These are phyloP conservation scores for Podospora sp. DNA, from an alignment of 495 filamentous ascomycete genomes.

Conservation along the genomic window DNA sequence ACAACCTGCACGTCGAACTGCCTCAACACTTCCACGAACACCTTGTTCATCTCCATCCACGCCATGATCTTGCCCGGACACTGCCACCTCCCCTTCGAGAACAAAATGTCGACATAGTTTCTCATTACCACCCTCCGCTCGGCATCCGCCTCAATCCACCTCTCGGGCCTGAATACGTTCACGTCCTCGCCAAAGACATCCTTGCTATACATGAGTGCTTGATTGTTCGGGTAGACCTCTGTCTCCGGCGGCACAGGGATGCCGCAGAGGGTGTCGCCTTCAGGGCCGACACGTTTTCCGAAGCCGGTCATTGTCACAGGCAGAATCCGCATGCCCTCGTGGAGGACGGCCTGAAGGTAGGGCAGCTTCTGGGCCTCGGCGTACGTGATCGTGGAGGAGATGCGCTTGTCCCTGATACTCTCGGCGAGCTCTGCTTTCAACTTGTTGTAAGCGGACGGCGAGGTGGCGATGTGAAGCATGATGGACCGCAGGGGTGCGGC, in stretches of 20 bases:
- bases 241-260: constrained; percentile 6
- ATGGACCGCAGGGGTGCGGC: too few species aligned
- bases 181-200: constrained; percentile 50
- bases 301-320: constrained; percentile 22
- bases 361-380: constrained; percentile 52
- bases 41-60: constrained; percentile 22
- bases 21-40: constrained; percentile 18
- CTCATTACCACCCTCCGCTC: not conserved
- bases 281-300: constrained; percentile 31
- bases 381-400: constrained; percentile 62
- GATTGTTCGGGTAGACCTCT: constrained; percentile 19
- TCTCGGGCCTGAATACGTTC: constrained; percentile 51
- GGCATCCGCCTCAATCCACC: constrained; percentile 46
- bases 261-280: constrained; percentile 53
- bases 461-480: too few species aligned
- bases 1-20: constrained; percentile 20
- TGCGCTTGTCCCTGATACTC: not conserved
- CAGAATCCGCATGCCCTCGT: constrained; percentile 35
- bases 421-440: too few species aligned
- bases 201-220: constrained; percentile 29
- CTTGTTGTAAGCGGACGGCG: too few species aligned
- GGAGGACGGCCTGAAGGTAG: constrained; percentile 39
- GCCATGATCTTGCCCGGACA: constrained; percentile 23
- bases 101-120: constrained; percentile 5
- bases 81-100: constrained; percentile 14